Evolutionary conservation across 2,329 filamentous ascomycete genomes (phyloP), one percentile per base, ranked within the genome.

Genomic region (Alternaria angustiovoidea): DNA sequence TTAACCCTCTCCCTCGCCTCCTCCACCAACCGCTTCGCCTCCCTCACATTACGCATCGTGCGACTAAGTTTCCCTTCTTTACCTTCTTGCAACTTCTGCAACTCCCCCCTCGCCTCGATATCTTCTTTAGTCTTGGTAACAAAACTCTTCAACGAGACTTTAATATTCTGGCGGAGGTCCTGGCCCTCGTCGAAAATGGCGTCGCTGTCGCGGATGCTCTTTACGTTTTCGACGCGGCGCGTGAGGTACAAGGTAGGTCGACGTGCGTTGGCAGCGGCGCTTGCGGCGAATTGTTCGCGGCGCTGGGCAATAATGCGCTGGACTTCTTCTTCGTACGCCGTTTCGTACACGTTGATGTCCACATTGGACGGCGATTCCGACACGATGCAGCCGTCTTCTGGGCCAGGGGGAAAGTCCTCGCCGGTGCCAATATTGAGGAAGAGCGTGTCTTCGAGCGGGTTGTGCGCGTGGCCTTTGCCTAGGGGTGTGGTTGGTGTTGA

Each of bases 311-410:
- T 79, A 70, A 97, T 94, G 16, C 89, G 86, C 59, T 90, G 86
- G 28, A 95, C 87, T 79, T 97, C 92, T 62, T 91, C 87, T 72
- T 92, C 88, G 75, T 96, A 97, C 0, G 94, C 94, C 1, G 86
- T 88, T 76, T 96, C 92, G 76, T 97, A 97, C 59, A 98, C 90
- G 73, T 95, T 89, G 69, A 92, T 92, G 61, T 96, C 93, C 6
- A 92, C 91, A 1, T 89, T 90, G 0, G 90, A 90, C 3, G 94
- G 94, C 1, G 92, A 96, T 78, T 97, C 93, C 30, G 91, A 92
- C 41, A 97, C 89, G 5, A 90, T 76, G 22, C 84, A 72, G 72
- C 75, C 46, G 22, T 78, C 74, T 39, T 74, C 70, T 2, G 63
- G 58, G 7, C 65, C 57, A 6, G 76, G 67, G n/a, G 75, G 69